Percentiles rank a stretch among this genome's conserved stretches.
Conservation (phyloP, 257 asterid species). For the Lithospermum erythrorhizon region DNA sequence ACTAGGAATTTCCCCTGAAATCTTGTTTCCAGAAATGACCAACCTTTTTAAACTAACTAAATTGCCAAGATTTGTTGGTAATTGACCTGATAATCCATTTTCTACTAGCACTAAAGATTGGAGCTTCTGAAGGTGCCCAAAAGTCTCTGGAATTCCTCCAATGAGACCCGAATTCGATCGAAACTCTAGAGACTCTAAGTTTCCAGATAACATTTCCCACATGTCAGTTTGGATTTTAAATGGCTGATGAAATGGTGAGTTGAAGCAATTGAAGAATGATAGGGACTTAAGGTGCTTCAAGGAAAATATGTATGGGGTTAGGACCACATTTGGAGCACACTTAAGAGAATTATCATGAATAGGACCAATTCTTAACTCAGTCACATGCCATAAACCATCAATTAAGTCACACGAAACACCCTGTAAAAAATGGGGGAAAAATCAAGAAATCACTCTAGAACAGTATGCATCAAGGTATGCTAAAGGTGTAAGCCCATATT, state of each 20-base stretch:
- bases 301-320: conserved; percentile 42
- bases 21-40: conserved; percentile 44
- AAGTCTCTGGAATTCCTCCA: conserved; percentile 44
- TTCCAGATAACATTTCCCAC: conserved; percentile 50
- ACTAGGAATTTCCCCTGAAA: conserved; percentile 45
- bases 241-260: conserved; percentile 20
- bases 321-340: conserved; percentile 47
- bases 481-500: too few species aligned
- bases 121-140: conserved; percentile 55
- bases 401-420: conserved; percentile 85
- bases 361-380: conserved; percentile 68
- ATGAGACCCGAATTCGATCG: conserved; percentile 62
- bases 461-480: background rate
- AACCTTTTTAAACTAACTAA: conserved; percentile 43
- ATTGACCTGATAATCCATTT: conserved; percentile 49
- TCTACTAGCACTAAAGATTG: conserved; percentile 62
- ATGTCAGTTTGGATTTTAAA: conserved; percentile 38
- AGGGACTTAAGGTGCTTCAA: conserved; percentile 60
- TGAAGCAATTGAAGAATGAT: conserved; percentile 66
- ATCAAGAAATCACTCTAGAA: conserved; percentile 1
- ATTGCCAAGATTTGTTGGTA: conserved; percentile 49
- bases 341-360: conserved; percentile 80
- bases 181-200: conserved; percentile 56
- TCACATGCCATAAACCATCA: conserved; percentile 83
- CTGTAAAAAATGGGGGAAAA: conserved; percentile 28